phyloP scores from a whole-genome alignment of 148 eudicot genomes.

The Rhododendron ovatum region DNA sequence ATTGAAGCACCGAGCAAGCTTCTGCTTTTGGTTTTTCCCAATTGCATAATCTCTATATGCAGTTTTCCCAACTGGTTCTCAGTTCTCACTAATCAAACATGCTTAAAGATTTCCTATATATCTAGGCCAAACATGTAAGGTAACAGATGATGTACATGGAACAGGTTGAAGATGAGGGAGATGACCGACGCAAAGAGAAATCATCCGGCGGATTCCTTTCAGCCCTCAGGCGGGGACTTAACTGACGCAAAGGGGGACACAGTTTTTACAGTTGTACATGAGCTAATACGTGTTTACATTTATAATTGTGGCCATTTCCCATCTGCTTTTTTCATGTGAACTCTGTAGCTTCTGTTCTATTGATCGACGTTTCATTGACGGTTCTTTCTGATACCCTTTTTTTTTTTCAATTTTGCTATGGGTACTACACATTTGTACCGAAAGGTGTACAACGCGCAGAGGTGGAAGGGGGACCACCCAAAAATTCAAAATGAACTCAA shows the following conservation, averaged over 20 bases:
- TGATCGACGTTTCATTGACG: background rate
- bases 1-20: background rate
- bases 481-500: no score
- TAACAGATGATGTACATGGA: slow-evolving; percentile 7
- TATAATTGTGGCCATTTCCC: slow-evolving; percentile 20
- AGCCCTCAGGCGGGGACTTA: slow-evolving; percentile 66
- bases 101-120: background rate
- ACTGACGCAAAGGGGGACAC: slow-evolving; percentile 22
- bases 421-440: no score
- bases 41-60: background rate
- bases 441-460: no score
- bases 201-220: slow-evolving; percentile 81
- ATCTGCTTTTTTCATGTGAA: slow-evolving; percentile 11
- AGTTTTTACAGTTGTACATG: slow-evolving; percentile 6
- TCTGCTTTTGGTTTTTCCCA: background rate
- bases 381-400: background rate
- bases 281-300: background rate
- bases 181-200: slow-evolving; percentile 67
- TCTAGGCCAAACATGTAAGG: background rate
- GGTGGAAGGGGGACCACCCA: no score
- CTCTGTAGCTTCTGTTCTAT: slow-evolving; percentile 33
- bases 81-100: background rate
- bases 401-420: no score
- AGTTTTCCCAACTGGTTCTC: background rate
- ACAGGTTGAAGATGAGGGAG: slow-evolving; percentile 79